These are phyloP conservation scores for Hordeum vulgare DNA, from an alignment of 176 grass and related monocot species.

Conservation along the genomic window MorexV3_pseudomolecules_assembly NC_058523.1:558448879-558449378, in stretches of 20 bases:
- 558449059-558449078: no score
- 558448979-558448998: background rate
- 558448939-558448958: background rate
- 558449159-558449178: no score
- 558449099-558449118: no score
- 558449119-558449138: no score
- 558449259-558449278: background rate
- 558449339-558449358: background rate
- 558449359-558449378: background rate
- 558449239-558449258: background rate
- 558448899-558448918: background rate
- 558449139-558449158: no score
- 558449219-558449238: no score
- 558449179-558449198: no score
- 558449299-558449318: background rate
- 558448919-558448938: background rate
- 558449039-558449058: background rate
- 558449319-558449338: background rate
- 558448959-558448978: background rate
- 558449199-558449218: no score
- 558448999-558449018: background rate
- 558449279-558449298: background rate
- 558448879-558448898: background rate
- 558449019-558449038: background rate
- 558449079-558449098: no score